Evolutionary conservation across 768 basidiomycete genomes (phyloP).

Genomic region (Clitopilus hobsonii): DNA sequence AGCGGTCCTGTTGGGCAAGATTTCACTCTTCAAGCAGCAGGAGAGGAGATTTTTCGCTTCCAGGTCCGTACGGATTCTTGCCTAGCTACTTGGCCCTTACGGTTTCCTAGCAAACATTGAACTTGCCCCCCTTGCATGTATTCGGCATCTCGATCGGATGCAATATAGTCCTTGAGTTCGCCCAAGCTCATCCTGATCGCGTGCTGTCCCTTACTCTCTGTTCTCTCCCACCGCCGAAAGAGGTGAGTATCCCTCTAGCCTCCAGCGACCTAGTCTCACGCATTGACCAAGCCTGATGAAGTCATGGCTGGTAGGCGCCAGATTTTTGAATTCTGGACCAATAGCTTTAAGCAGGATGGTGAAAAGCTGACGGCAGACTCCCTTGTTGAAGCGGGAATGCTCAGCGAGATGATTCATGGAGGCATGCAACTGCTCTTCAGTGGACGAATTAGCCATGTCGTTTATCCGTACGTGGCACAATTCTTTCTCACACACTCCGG

Average conservation of each 20-base stretch:
- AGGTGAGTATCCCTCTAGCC: conserved; percentile 14
- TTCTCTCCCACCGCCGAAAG: conserved; percentile 18
- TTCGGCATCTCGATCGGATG: conserved; percentile 22
- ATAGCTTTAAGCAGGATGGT: conserved; percentile 16
- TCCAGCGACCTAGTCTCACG: neutral
- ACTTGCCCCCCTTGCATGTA: conserved; percentile 21
- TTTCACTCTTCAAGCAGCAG: conserved; percentile 19
- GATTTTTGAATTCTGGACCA: conserved; percentile 13
- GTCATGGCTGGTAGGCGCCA: conserved; percentile 14
- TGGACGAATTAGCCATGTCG: conserved; percentile 6
- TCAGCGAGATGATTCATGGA: conserved; percentile 13
- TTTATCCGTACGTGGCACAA: conserved; percentile 2
- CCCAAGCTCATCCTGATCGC: conserved; percentile 15
- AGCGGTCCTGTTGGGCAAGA: conserved; percentile 13
- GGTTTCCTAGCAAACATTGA: conserved; percentile 17
- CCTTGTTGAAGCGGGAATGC: conserved; percentile 6
- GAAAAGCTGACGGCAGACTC: neutral
- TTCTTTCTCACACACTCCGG: neutral
- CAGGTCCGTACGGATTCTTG: conserved; percentile 14
- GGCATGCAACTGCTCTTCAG: conserved; percentile 16
- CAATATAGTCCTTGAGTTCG: conserved; percentile 19
- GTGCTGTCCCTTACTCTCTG: conserved; percentile 20
- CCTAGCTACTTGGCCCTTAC: neutral
- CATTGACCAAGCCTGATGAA: conserved; percentile 14
- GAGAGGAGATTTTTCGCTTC: conserved; percentile 21